phyloP scores from a whole-genome alignment of 2,329 filamentous ascomycete species.

The Alternaria sp. region DNA sequence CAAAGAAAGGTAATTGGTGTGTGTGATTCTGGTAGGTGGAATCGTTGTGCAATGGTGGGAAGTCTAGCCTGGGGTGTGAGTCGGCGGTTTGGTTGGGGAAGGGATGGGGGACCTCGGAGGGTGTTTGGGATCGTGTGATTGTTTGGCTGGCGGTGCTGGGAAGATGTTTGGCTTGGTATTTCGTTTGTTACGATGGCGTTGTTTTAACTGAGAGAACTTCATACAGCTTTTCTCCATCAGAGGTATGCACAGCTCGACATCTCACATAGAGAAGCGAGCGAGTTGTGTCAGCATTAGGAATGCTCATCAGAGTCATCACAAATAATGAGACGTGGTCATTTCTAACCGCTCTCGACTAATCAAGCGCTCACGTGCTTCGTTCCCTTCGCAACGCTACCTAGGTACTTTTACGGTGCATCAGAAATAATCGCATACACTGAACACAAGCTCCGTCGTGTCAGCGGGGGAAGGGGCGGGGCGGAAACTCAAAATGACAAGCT shows the following conservation, averaged over 20 bases:
- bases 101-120: background rate
- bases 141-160: background rate
- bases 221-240: rapidly evolving
- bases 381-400: background rate
- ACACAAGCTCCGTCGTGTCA: background rate
- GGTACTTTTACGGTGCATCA: background rate
- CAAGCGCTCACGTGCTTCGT: background rate
- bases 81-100: background rate
- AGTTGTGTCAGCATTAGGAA: background rate
- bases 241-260: background rate
- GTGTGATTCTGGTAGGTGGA: background rate
- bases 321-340: background rate
- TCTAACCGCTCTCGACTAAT: background rate
- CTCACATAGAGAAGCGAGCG: background rate
- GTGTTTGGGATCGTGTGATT: background rate
- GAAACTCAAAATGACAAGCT: background rate
- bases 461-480: background rate
- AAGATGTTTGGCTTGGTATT: background rate
- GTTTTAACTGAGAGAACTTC: background rate
- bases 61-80: background rate
- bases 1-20: background rate
- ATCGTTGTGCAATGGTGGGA: background rate
- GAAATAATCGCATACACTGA: background rate
- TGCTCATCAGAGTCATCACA: background rate
- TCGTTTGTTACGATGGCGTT: background rate